Conservation (phyloP, 2,329 filamentous ascomycete species). For the Thelonectria discophora region DNA sequence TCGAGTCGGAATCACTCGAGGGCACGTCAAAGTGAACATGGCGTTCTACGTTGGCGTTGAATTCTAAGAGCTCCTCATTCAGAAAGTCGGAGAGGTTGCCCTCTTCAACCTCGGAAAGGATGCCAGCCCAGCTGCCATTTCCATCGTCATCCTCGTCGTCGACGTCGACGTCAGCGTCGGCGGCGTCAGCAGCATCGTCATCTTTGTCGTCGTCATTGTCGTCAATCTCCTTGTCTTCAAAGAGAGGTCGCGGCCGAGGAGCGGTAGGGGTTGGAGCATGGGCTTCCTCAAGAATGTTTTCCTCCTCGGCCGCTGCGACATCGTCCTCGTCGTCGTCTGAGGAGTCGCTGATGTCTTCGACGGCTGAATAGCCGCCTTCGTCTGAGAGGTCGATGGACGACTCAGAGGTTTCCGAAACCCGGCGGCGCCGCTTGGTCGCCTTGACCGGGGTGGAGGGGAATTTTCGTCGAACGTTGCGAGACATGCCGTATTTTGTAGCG, state of each 20-base stretch:
- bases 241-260: constrained; percentile 58
- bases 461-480: constrained; percentile 63
- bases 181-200: constrained; percentile 48
- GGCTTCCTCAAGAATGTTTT: constrained; percentile 68
- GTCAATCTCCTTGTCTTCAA: constrained; percentile 49
- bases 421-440: constrained; percentile 54
- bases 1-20: constrained; percentile 72
- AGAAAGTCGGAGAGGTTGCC: constrained; percentile 54
- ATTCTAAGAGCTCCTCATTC: constrained; percentile 52
- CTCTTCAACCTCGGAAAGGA: constrained; percentile 59
- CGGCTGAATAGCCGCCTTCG: constrained; percentile 76
- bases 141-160: constrained; percentile 54
- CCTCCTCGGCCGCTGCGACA: constrained; percentile 81
- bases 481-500: constrained; percentile 53
- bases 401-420: constrained; percentile 62
- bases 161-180: constrained; percentile 49
- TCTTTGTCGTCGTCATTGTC: constrained; percentile 50
- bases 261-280: constrained; percentile 52
- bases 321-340: constrained; percentile 82
- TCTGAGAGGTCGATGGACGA: constrained; percentile 71
- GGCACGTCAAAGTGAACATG: constrained; percentile 80
- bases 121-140: constrained; percentile 64
- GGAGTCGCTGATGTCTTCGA: constrained; percentile 82
- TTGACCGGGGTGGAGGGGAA: constrained; percentile 54
- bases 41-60: constrained; percentile 57